Evolutionary conservation across 768 basidiomycete species (phyloP).

Genomic region (Boletus edulis): DNA sequence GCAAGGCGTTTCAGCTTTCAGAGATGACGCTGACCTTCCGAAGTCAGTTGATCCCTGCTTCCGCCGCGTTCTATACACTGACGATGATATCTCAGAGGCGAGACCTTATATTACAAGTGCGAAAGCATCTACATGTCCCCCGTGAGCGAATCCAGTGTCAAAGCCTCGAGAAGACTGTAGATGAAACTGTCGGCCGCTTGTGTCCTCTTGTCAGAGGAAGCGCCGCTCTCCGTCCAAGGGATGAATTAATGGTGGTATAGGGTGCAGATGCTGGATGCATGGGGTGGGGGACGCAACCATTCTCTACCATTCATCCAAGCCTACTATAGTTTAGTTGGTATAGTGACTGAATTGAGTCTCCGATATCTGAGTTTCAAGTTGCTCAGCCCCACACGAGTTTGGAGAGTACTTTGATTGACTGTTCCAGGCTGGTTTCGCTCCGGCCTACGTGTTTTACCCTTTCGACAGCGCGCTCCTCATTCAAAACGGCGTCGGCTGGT

Average conservation of each 20-base stretch:
- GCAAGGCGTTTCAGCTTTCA: constrained; percentile 1
- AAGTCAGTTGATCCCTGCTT: constrained; percentile 2
- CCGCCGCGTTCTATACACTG: background rate
- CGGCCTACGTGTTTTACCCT: constrained; percentile 37
- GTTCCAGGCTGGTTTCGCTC: constrained; percentile 30
- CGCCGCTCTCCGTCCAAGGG: background rate
- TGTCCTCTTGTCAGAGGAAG: background rate
- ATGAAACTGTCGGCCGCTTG: background rate
- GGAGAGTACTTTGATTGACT: constrained; percentile 20
- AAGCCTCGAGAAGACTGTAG: constrained; percentile 23
- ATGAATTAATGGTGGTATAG: background rate
- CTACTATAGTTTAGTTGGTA: background rate
- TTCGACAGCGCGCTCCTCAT: constrained; percentile 24
- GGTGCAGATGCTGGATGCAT: background rate
- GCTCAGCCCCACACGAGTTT: constrained; percentile 12
- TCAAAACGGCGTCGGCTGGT: constrained; percentile 70
- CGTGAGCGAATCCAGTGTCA: background rate
- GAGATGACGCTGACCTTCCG: background rate
- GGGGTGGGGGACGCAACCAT: too few species aligned
- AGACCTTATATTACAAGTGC: background rate
- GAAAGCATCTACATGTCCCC: constrained; percentile 10
- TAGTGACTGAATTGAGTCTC: constrained; percentile 8
- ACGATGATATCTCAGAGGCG: constrained; percentile 5
- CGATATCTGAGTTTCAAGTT: constrained; percentile 22
- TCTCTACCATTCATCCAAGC: background rate